phyloP scores from a whole-genome alignment of 1,284 basidiomycete species.

The Waitea zeae region DNA sequence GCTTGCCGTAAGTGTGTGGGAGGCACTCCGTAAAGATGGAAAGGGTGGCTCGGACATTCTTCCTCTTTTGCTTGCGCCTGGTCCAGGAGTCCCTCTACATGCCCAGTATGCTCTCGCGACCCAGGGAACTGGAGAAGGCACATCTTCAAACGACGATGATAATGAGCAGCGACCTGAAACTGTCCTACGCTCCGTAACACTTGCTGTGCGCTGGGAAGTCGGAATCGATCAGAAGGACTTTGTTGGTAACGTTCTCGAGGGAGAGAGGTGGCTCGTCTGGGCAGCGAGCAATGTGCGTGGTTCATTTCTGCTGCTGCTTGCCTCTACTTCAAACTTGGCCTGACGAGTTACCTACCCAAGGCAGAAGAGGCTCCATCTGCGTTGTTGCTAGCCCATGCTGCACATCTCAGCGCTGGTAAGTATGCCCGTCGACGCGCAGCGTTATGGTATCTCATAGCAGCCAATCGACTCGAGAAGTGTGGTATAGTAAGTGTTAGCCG shows the following conservation, averaged over 20 bases:
- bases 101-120: slow-evolving; percentile 22
- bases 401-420: slow-evolving; percentile 43
- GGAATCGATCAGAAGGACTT: slow-evolving; percentile 44
- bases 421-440: slow-evolving; percentile 41
- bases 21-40: slow-evolving; percentile 64
- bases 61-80: slow-evolving; percentile 49
- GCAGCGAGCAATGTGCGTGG: slow-evolving; percentile 56
- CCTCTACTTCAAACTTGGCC: no score
- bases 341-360: slow-evolving; percentile 19
- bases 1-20: slow-evolving; percentile 76
- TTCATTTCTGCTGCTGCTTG: slow-evolving; percentile 1
- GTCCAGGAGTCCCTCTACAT: slow-evolving; percentile 37
- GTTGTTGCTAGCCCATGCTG: slow-evolving; percentile 58
- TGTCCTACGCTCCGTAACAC: slow-evolving; percentile 44
- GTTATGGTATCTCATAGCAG: slow-evolving; percentile 59
- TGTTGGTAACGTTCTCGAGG: slow-evolving; percentile 35
- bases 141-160: no score
- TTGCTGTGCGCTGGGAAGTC: slow-evolving; percentile 58
- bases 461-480: slow-evolving; percentile 58
- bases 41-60: slow-evolving; percentile 66
- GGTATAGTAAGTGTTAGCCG: slow-evolving; percentile 45
- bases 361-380: slow-evolving; percentile 67
- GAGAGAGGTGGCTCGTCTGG: slow-evolving; percentile 68
- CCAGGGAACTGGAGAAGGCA: slow-evolving; percentile 21
- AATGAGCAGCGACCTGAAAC: no score